Conservation (phyloP, 2,329 filamentous ascomycete species). For the Penicillium sp. region DNA sequence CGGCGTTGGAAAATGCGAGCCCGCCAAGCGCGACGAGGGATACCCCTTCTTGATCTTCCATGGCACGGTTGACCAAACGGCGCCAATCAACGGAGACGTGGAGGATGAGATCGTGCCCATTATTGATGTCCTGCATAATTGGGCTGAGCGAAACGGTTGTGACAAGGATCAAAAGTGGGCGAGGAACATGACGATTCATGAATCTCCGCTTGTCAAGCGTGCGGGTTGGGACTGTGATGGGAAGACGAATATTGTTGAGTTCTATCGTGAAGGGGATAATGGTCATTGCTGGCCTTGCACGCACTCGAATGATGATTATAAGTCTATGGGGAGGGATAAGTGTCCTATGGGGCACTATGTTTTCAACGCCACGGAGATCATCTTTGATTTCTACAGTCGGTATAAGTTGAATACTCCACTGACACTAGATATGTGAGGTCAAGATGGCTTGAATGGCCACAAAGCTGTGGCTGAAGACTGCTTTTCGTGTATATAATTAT, state of each 20-base stretch:
- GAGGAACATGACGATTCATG: neutral
- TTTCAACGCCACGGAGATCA: constrained; percentile 1
- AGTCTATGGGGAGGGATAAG: neutral
- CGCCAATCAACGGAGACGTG: neutral
- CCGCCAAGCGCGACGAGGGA: neutral
- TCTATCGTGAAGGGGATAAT: neutral
- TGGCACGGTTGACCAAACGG: neutral
- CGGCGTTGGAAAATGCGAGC: neutral
- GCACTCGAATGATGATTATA: neutral
- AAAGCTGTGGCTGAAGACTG: too few species aligned
- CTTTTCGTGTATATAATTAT: too few species aligned
- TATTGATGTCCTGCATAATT: neutral
- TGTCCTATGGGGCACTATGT: neutral
- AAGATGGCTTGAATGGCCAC: too few species aligned
- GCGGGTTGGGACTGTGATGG: neutral
- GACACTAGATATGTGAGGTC: neutral
- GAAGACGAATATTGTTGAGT: neutral
- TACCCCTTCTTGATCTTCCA: neutral
- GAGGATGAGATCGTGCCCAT: neutral
- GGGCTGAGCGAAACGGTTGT: neutral
- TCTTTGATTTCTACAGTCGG: constrained; percentile 3
- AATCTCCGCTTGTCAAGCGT: neutral
- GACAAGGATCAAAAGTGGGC: neutral
- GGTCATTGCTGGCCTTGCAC: neutral
- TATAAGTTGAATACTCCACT: neutral